Percentiles rank a stretch among this genome's conserved stretches.
These are phyloP conservation scores for Solanum chmielewskii DNA, from an alignment of 257 asterid genomes.

Conservation along the genomic window DNA sequence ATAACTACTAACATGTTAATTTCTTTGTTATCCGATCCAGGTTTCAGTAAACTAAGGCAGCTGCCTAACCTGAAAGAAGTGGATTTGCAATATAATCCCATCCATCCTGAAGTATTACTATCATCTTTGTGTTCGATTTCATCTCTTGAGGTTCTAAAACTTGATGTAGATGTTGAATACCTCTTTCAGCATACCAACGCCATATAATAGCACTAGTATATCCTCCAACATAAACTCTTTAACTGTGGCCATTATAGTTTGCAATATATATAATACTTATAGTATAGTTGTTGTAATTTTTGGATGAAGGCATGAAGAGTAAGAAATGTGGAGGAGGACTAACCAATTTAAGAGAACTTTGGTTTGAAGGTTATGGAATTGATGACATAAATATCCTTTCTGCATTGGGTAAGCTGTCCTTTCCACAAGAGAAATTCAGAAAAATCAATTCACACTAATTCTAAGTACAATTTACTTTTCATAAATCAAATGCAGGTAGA, in stretches of 20 bases:
- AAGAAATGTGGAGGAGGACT: neutral
- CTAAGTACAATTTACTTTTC: neutral
- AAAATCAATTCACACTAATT: no score
- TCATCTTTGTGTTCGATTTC: no score
- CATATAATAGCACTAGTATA: no score
- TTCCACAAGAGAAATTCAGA: neutral
- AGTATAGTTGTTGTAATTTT: neutral
- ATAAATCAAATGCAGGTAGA: neutral
- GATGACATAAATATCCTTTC: neutral
- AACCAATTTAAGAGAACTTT: neutral
- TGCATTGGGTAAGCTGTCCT: neutral
- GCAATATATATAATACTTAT: no score
- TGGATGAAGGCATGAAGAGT: neutral
- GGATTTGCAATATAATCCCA: no score
- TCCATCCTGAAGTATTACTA: no score
- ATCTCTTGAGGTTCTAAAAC: neutral
- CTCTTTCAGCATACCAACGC: neutral
- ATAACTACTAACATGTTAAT: no score
- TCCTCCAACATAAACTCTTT: no score
- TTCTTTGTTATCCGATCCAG: no score
- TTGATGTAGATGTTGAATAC: fast-evolving
- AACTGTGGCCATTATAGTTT: no score
- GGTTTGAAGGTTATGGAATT: neutral
- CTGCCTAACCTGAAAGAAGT: no score
- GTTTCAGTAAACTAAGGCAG: no score